These are phyloP conservation scores for Austroboletus niveus DNA, from an alignment of 1,284 basidiomycete species.

Conservation along the genomic window DNA sequence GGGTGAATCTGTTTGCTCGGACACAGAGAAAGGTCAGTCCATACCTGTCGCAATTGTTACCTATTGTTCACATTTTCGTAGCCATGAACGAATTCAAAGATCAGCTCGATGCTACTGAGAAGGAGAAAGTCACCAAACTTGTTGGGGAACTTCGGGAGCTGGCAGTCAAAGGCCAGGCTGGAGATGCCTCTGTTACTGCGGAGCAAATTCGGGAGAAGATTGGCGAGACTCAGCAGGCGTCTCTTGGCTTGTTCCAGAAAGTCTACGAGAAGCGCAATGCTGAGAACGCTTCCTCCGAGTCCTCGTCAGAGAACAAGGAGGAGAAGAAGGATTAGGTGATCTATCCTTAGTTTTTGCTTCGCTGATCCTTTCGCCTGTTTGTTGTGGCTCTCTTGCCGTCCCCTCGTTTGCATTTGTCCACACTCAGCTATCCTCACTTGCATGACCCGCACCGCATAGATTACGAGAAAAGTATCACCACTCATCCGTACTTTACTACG, in stretches of 20 bases:
- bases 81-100: constrained; percentile 98
- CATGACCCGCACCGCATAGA: constrained; percentile 27
- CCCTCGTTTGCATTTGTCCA: constrained; percentile 24
- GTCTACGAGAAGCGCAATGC: constrained; percentile 91
- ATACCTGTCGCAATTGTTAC: neutral
- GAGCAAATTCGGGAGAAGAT: constrained; percentile 93
- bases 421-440: constrained; percentile 3
- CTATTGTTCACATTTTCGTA: constrained; percentile 29
- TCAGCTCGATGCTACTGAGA: constrained; percentile 89
- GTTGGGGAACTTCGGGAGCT: constrained; percentile 88
- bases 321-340: constrained; percentile 70
- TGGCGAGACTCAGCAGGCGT: constrained; percentile 94
- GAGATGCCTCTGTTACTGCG: constrained; percentile 79
- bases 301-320: constrained; percentile 48
- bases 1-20: constrained; percentile 90
- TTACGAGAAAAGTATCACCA: constrained; percentile 31
- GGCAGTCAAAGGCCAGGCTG: constrained; percentile 86
- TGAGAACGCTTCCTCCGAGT: constrained; percentile 55
- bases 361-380: constrained; percentile 6
- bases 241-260: constrained; percentile 97
- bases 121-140: constrained; percentile 89
- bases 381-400: constrained; percentile 21
- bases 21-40: constrained; percentile 88
- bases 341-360: neutral
- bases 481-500: constrained; percentile 27